Evolutionary conservation across 1,284 basidiomycete genomes (phyloP).

Genomic region (Irpex sp.): DNA sequence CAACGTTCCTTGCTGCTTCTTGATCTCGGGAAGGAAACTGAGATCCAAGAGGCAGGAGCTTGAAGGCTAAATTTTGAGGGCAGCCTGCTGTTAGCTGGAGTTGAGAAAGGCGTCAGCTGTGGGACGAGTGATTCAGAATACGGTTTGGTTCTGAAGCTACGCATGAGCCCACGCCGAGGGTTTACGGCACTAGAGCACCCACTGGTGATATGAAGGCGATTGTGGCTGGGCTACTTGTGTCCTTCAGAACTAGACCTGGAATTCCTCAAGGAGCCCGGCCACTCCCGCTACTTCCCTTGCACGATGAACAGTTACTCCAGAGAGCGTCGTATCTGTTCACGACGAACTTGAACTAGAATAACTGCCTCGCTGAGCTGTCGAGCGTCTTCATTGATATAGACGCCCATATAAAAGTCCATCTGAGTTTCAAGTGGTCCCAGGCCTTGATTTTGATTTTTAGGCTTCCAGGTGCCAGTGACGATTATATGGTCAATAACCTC

Average conservation of each 20-base stretch:
- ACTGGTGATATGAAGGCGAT: not conserved
- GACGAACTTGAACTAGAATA: not conserved
- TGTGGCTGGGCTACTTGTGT: not conserved
- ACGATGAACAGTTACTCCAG: not conserved
- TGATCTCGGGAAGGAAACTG: not conserved
- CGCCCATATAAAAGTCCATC: not conserved
- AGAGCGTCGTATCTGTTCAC: too few species aligned
- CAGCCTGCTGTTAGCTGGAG: not conserved
- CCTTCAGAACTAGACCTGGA: not conserved
- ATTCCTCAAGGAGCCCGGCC: not conserved
- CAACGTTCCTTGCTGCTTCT: not conserved
- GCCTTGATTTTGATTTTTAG: conserved; percentile 2
- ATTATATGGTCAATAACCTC: not conserved
- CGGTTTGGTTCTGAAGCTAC: not conserved
- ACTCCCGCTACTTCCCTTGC: not conserved
- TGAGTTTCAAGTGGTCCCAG: not conserved
- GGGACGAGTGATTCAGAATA: not conserved
- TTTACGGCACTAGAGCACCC: not conserved
- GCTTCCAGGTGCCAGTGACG: not conserved
- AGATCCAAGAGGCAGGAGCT: conserved; percentile 5
- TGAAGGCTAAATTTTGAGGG: conserved; percentile 11
- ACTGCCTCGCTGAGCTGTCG: not conserved
- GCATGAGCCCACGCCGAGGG: not conserved
- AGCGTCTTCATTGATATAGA: not conserved
- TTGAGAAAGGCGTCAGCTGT: not conserved